Base-by-base conservation (phyloP, 2,329 filamentous ascomycete genomes). In the Trichoderma harzianum region DNA sequence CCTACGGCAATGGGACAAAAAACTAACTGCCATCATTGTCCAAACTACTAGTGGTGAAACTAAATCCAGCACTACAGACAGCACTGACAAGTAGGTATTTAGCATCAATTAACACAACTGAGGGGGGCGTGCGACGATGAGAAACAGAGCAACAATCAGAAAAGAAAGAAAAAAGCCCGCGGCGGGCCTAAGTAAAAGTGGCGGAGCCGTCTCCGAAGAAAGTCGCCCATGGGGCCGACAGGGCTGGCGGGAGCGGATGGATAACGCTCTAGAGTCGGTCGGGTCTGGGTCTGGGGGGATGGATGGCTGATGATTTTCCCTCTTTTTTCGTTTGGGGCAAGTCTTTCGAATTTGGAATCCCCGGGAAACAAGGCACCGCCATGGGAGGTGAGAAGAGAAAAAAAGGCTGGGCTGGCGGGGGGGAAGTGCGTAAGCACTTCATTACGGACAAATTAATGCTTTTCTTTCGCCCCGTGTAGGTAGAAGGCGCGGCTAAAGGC, bases 401-500 rank as follows among this genome's bases (percentile, higher is more conserved):
- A n/a, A 43, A 43, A 43, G 39, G 16, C 39, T 43, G 63, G 14
- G 1, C 16, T 51, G n/a, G 21, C n/a, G 47, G 47, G 53, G 53
- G 24, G 26, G n/a, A 24, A 43, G 24, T 58, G 65, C 65, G 65
- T 68, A 68, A 68, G 65, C 65, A 68, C 36, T 39, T 32, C 26
- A 39, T 57, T 58, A 34, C 65, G 32, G 64, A 68, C 64, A 68
- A 68, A 47, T 60, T 58, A 68, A 47, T 28, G 18, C 18, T n/a
- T 51, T 51, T 11, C 34, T 14, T 3, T 32, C 28, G 61, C 39
- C 28, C n/a, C n/a, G 34, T 60, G 53, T 60, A 65, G 26, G 43
- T 18, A 61, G 66, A 69, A 61, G 66, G 66, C 66, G 66, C 66
- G 34, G 55, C 66, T 61, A 69, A 18, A 60, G 21, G 55, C 34